Base-by-base conservation (phyloP, 2,329 filamentous ascomycete genomes). In the Chaetoscypha palmicola region DNA sequence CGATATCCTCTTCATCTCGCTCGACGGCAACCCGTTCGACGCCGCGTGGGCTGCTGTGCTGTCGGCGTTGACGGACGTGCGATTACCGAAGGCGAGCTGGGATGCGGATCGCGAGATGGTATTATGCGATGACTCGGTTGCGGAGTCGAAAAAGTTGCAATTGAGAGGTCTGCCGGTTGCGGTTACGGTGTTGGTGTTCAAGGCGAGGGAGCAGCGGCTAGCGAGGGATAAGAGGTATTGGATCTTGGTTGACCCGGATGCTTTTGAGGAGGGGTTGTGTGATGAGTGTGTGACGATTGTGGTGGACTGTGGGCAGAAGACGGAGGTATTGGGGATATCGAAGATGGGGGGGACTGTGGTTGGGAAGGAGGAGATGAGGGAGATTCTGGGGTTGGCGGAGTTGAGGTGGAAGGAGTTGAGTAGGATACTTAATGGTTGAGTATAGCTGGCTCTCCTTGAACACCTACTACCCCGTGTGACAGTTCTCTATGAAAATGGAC, bases 11-110 rank as follows among this genome's bases (percentile, higher is more conserved):
- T 92, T 95, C 66, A 83, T 98, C 54, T 94, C 87, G 0, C 79
- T 95, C 38, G 90, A 95, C 52, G 91, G 91, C 4, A 94, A 92
- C 58, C 79, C 88, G 1, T 90, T 97, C 53, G 91, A 98, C 59
- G 86, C 87, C 1, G 87, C 88, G 0, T 97, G 91, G 90, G 76
- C 83, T 1, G 81, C 88, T 10, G 74, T 94, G 0, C 64, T 95
- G 17, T 86, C 90, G 7, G 91, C 92, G 5, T 68, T 98, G 47
- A 73, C 71, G 41, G 79, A 92, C 63, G 91, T 87, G 3, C 77
- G 73, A 46, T 68, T 98, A 9, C 92, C 92, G 0, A 70, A 70
- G 39, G 88, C 90, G 11, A 79, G 78, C 64, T 98, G 86, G 81
- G 89, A 97, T 62, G 68, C 77, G 2, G 91, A 97, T 60, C 73